These are phyloP conservation scores for Dactylellina leptospora DNA, from an alignment of 2,329 filamentous ascomycete species.

Conservation along the genomic window DNA sequence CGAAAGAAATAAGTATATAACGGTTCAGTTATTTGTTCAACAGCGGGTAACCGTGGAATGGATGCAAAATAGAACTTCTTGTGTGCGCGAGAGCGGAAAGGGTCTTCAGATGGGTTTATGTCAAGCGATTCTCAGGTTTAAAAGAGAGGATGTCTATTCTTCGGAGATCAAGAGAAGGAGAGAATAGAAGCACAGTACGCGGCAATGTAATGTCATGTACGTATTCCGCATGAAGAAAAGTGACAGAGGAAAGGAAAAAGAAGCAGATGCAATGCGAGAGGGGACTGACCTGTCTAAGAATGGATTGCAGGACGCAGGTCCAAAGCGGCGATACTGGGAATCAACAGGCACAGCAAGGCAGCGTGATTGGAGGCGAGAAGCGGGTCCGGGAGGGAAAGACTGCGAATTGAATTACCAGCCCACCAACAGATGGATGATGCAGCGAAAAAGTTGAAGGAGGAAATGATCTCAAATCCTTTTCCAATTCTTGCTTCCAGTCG, in stretches of 20 bases:
- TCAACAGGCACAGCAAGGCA: conserved; percentile 39
- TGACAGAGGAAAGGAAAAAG: conserved; percentile 21
- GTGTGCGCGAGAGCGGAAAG: conserved; percentile 15
- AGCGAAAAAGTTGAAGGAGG: conserved; percentile 11
- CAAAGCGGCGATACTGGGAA: conserved; percentile 36
- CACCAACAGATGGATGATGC: conserved; percentile 49
- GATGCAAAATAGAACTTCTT: neutral
- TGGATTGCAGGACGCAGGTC: conserved; percentile 42
- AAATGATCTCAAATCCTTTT: conserved; percentile 29
- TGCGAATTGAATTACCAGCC: conserved; percentile 34
- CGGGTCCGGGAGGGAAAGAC: conserved; percentile 14
- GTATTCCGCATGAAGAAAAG: conserved; percentile 26
- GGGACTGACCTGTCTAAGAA: conserved; percentile 50
- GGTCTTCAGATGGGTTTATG: conserved; percentile 39
- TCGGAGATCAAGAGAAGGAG: conserved; percentile 19
- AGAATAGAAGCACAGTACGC: conserved; percentile 12
- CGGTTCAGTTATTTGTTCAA: conserved; percentile 4
- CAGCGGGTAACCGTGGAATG: neutral
- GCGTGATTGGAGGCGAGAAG: conserved; percentile 37
- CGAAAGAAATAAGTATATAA: conserved; percentile 19
- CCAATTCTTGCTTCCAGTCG: neutral
- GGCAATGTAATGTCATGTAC: conserved; percentile 23
- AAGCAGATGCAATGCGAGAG: conserved; percentile 18
- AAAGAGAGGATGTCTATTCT: conserved; percentile 34
- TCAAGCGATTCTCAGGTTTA: conserved; percentile 27